Conservation (phyloP, 2,329 filamentous ascomycete genomes). For the Akanthomyces lecanii region DNA sequence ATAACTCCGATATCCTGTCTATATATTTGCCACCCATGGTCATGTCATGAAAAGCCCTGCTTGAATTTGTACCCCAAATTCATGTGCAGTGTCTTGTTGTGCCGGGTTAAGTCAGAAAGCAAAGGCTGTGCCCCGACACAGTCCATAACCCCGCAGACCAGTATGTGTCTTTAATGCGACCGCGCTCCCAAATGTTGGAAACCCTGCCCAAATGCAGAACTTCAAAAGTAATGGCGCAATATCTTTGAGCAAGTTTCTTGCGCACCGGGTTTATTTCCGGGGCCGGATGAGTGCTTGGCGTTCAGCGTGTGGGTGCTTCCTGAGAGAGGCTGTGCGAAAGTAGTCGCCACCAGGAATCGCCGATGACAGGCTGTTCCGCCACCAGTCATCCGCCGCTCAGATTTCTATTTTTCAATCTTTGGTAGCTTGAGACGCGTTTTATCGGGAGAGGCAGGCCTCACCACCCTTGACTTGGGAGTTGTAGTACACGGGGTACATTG, state of each 20-base stretch:
- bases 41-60: conserved; percentile 3
- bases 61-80: not conserved
- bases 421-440: not conserved
- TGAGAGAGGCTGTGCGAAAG: not conserved
- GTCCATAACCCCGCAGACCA: not conserved
- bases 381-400: not conserved
- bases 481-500: conserved; percentile 34
- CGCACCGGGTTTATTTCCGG: not conserved
- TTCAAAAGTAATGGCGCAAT: conserved; percentile 1
- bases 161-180: not conserved
- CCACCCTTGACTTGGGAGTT: conserved; percentile 14
- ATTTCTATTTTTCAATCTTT: not conserved
- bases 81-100: conserved; percentile 4
- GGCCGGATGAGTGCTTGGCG: not conserved
- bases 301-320: not conserved
- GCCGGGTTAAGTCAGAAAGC: conserved; percentile 2
- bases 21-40: conserved; percentile 6
- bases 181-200: not conserved
- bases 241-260: not conserved
- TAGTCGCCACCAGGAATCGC: not conserved
- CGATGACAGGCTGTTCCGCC: not conserved
- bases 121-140: not conserved
- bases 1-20: conserved; percentile 9
- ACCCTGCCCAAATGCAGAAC: not conserved
- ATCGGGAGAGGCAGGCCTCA: conserved; percentile 12